A percentile compares a stretch with the other conserved stretches of the same genome.
These are phyloP conservation scores for Mycena haematopus DNA, from an alignment of 768 basidiomycete species.

Conservation along the genomic window DNA sequence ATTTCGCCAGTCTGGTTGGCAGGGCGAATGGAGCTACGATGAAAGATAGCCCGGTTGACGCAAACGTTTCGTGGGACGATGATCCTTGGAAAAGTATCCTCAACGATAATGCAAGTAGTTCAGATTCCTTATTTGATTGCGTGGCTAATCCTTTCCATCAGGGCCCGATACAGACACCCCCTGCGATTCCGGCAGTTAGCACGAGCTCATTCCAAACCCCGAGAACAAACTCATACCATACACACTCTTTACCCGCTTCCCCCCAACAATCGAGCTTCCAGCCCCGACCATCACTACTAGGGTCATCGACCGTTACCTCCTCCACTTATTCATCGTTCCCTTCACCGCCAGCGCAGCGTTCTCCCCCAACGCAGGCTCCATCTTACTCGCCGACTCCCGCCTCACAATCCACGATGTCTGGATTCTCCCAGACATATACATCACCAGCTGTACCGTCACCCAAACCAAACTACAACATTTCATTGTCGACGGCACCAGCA, in stretches of 20 bases:
- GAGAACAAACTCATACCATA: slow-evolving; percentile 25
- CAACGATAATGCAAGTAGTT: slow-evolving; percentile 43
- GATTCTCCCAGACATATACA: slow-evolving; percentile 22
- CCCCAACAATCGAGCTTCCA: slow-evolving; percentile 42
- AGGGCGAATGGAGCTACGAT: slow-evolving; percentile 52
- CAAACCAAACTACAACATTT: slow-evolving; percentile 66
- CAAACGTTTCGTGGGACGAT: slow-evolving; percentile 70
- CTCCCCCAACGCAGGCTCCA: slow-evolving; percentile 13
- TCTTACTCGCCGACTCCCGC: slow-evolving; percentile 18
- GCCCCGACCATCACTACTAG: slow-evolving; percentile 48
- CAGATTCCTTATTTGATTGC: slow-evolving; percentile 5
- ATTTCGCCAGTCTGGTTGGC: slow-evolving; percentile 89
- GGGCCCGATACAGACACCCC: slow-evolving; percentile 34
- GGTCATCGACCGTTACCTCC: slow-evolving; percentile 43
- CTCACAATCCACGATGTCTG: slow-evolving; percentile 16
- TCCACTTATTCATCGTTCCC: slow-evolving; percentile 37
- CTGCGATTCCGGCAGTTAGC: slow-evolving; percentile 23
- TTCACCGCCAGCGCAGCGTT: slow-evolving; percentile 28
- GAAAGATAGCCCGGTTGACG: slow-evolving; percentile 51
- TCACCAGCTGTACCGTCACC: slow-evolving; percentile 24
- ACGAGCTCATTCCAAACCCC: slow-evolving; percentile 33
- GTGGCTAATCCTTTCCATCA: slow-evolving; percentile 8
- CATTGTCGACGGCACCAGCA: slow-evolving; percentile 36
- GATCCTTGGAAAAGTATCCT: slow-evolving; percentile 88
- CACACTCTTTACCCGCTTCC: slow-evolving; percentile 48